A percentile compares a stretch with the other conserved stretches of the same genome.
Evolutionary conservation across 2,329 filamentous ascomycete species (phyloP).

Genomic region (Aureobasidium lini): DNA sequence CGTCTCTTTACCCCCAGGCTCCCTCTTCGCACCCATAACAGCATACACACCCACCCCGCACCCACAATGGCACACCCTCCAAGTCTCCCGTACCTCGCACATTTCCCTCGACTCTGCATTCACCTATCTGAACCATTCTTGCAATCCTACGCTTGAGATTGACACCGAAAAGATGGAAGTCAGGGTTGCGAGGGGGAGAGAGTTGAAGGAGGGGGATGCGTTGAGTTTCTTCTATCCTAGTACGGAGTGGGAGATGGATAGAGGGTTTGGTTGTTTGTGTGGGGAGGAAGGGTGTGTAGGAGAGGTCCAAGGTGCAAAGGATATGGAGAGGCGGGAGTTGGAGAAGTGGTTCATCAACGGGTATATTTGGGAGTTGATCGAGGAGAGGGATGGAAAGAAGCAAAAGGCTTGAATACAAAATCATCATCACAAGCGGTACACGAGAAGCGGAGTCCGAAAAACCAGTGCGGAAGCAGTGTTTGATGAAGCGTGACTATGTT

Average conservation of each 20-base stretch:
- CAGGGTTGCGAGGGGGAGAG: slow-evolving; percentile 26
- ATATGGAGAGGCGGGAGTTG: slow-evolving; percentile 28
- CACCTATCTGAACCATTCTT: slow-evolving; percentile 52
- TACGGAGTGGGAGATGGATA: slow-evolving; percentile 44
- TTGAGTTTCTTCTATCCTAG: slow-evolving; percentile 45
- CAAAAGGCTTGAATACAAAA: too few species aligned
- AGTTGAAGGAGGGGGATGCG: slow-evolving; percentile 33
- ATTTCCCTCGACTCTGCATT: slow-evolving; percentile 52
- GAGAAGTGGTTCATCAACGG: slow-evolving; percentile 35
- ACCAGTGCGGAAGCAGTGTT: too few species aligned
- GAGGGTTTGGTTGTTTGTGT: slow-evolving; percentile 39
- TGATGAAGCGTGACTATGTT: too few species aligned
- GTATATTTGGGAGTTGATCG: slow-evolving; percentile 30
- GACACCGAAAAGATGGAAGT: slow-evolving; percentile 30
- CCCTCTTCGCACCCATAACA: slow-evolving; percentile 44
- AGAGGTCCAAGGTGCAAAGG: slow-evolving; percentile 33
- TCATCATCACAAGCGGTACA: too few species aligned
- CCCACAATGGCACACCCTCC: slow-evolving; percentile 43
- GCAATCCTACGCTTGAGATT: slow-evolving; percentile 45
- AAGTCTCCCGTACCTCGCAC: slow-evolving; percentile 41
- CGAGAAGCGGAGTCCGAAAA: too few species aligned
- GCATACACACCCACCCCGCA: slow-evolving; percentile 33
- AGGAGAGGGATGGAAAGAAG: slow-evolving; percentile 3
- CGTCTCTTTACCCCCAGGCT: slow-evolving; percentile 42
- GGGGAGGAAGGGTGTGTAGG: slow-evolving; percentile 32